Conservation (phyloP, 2,329 filamentous ascomycete species). For the Epichloe coenophiala region DNA sequence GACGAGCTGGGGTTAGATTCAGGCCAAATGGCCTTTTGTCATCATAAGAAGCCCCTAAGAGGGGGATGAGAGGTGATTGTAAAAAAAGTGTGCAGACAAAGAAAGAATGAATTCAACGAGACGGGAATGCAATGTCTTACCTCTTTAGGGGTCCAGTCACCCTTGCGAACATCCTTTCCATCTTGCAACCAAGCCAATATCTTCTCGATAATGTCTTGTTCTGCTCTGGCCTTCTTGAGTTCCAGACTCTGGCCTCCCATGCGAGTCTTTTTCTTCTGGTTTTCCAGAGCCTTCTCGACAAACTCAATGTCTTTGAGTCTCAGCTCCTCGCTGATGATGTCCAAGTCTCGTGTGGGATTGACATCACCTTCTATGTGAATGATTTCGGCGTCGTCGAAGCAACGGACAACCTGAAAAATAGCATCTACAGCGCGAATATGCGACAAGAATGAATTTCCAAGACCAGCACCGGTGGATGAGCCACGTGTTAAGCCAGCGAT, state of each 20-base stretch:
- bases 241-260: conserved; percentile 90
- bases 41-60: conserved; percentile 52
- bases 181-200: conserved; percentile 69
- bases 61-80: not conserved
- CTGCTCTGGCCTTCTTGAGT: conserved; percentile 94
- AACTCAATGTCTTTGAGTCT: conserved; percentile 98
- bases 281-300: conserved; percentile 86
- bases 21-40: conserved; percentile 93
- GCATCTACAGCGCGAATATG: conserved; percentile 97
- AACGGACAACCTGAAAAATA: conserved; percentile 93
- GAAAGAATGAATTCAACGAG: conserved; percentile 5
- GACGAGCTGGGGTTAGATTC: conserved; percentile 99
- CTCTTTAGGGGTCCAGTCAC: conserved; percentile 85
- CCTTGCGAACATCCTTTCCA: conserved; percentile 89
- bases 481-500: conserved; percentile 94
- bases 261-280: conserved; percentile 84
- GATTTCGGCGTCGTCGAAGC: conserved; percentile 98
- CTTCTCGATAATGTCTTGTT: conserved; percentile 87
- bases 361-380: conserved; percentile 99
- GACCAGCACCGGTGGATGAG: conserved; percentile 91
- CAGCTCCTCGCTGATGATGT: conserved; percentile 94
- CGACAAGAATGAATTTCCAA: conserved; percentile 95
- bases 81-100: conserved; percentile 10
- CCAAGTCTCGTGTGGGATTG: conserved; percentile 82
- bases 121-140: conserved; percentile 40